Conservation (phyloP, 257 asterid species). For the Jasminum sambac region DNA sequence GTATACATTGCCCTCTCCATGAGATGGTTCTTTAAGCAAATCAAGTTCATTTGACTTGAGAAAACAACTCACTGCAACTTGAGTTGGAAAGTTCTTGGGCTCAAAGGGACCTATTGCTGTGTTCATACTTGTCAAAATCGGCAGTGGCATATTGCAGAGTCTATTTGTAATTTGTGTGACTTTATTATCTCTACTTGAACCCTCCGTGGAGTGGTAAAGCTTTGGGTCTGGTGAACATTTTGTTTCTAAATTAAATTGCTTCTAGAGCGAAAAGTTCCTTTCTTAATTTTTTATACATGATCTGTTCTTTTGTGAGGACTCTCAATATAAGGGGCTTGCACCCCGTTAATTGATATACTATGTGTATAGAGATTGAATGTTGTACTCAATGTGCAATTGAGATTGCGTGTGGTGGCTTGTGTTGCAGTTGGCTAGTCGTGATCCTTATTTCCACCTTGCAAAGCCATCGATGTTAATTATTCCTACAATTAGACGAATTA, state of each 20-base stretch:
- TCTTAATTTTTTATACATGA: background rate
- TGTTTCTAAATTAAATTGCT: slow-evolving; percentile 1
- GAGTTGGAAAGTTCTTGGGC: background rate
- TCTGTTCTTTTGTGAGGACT: background rate
- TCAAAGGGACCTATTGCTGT: background rate
- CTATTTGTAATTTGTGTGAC: background rate
- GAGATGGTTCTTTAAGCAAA: background rate
- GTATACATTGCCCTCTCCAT: background rate
- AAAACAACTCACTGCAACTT: background rate
- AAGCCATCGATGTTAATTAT: background rate
- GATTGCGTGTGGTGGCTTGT: background rate
- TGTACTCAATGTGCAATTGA: background rate
- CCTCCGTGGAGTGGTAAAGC: background rate
- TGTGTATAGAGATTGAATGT: background rate
- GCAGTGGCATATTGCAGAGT: background rate
- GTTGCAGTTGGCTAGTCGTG: too few species aligned
- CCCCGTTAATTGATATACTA: background rate
- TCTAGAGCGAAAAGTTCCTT: background rate
- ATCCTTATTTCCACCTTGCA: background rate
- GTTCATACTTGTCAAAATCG: background rate
- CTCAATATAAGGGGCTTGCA: background rate
- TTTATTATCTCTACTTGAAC: background rate
- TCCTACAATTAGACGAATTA: background rate
- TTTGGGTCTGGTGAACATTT: background rate
- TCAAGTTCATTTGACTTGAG: background rate